Base-by-base conservation (phyloP, 2,329 filamentous ascomycete species). In the Xylariales sp. region DNA sequence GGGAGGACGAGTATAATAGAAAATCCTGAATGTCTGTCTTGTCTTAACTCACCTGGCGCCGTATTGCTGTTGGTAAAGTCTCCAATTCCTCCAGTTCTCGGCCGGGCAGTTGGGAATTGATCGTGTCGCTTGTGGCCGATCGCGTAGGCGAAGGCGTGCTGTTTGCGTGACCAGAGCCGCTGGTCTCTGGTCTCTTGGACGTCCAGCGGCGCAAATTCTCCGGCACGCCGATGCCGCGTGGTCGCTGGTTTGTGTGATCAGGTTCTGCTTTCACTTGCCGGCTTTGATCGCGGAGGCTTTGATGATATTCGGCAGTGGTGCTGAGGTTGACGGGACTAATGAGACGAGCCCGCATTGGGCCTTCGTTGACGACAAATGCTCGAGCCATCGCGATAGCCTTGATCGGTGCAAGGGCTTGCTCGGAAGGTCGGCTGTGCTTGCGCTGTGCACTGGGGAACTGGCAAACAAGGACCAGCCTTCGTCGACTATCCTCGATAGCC, bases 21-120 rank as follows among this genome's bases (percentile, higher is more conserved):
- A 20, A n/a, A n/a, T n/a, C n/a, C n/a, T n/a, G n/a, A n/a, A n/a
- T n/a, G n/a, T n/a, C n/a, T n/a, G n/a, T n/a, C n/a, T n/a, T n/a
- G n/a, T n/a, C n/a, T n/a, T 19, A 22, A 37, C 68, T 58, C 58
- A 75, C 71, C 67, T 75, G 74, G 56, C 68, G 64, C 48, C 69
- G 65, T 16, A 74, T 68, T n/a, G 70, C 69, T 33, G 69, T 48
- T 7, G 71, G 71, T 42, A 75, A 58, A 28, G 68, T 64, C 49
- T 73, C 69, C 51, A 73, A 74, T 50, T 74, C 71, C 46, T 73
- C 69, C 8, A 58, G 34, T 25, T 58, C 54, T 24, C 51, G 49
- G 35, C 64, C 60, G 2, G 69, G 66, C 46, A 68, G 51, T 31
- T 59, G 53, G 11, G 29, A 21, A 14, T 31, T 25, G 19, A 33